Conservation (phyloP, 257 asterid genomes). For the Solanum chilense region DNA sequence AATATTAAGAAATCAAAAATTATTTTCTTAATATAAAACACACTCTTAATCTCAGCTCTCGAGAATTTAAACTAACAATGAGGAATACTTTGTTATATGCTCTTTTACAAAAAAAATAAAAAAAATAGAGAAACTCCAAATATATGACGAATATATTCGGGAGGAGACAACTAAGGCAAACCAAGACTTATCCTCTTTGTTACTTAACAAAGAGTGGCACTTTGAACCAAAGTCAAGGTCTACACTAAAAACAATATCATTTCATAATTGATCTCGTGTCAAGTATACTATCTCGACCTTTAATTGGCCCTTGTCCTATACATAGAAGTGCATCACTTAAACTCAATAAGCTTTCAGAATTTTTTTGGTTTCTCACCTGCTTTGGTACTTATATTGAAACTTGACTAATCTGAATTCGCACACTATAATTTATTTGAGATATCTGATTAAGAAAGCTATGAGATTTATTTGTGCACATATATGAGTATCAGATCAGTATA, state of each 20-base stretch:
- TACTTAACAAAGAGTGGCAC: neutral
- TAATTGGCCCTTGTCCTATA: neutral
- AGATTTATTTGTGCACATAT: neutral
- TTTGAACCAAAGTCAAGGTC: neutral
- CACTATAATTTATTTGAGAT: neutral
- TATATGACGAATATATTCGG: neutral
- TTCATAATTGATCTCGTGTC: neutral
- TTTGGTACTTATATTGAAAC: neutral
- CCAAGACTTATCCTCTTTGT: neutral
- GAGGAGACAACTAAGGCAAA: neutral
- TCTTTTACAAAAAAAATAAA: neutral
- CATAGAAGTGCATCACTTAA: neutral
- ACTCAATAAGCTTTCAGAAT: neutral
- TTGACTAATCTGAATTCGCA: neutral
- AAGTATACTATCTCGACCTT: neutral
- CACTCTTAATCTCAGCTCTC: neutral
- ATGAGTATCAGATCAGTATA: neutral
- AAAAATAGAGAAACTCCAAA: neutral
- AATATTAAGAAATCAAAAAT: too few species aligned
- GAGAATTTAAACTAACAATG: neutral
- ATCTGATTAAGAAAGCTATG: too few species aligned
- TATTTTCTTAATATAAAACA: too few species aligned
- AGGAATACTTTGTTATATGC: neutral
- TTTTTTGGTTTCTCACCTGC: neutral
- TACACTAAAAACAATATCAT: neutral